phyloP scores from a whole-genome alignment of 495 filamentous ascomycete species.

The Lentithecium fluviatile region DNA sequence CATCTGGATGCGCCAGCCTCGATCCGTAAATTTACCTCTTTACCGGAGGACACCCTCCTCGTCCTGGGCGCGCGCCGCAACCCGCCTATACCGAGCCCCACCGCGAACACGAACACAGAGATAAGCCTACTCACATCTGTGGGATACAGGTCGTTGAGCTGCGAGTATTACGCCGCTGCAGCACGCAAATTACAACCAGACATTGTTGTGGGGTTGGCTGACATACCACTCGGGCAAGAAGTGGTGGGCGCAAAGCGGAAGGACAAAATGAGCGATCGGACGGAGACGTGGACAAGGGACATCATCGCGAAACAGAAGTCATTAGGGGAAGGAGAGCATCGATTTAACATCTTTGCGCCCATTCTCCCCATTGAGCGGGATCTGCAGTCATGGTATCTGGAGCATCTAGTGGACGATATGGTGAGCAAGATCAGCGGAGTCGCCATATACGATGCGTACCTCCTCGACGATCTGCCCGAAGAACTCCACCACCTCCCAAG shows the following conservation, averaged over 20 bases:
- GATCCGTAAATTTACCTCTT: conserved; percentile 70
- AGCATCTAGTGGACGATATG: conserved; percentile 59
- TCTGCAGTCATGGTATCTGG: conserved; percentile 73
- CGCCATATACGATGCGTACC: conserved; percentile 72
- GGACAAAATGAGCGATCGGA: conserved; percentile 82
- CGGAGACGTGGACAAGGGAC: conserved; percentile 67
- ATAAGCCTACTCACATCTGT: conserved; percentile 79
- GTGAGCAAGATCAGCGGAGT: conserved; percentile 65
- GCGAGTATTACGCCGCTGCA: conserved; percentile 64
- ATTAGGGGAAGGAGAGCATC: conserved; percentile 32
- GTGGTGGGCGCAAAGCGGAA: conserved; percentile 65
- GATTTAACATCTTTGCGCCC: conserved; percentile 65
- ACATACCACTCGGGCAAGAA: conserved; percentile 60
- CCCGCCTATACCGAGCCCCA: conserved; percentile 70
- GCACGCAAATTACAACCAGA: conserved; percentile 68
- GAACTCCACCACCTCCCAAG: conserved; percentile 62
- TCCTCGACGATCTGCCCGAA: conserved; percentile 64
- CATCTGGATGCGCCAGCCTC: conserved; percentile 41
- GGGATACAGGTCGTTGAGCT: conserved; percentile 70
- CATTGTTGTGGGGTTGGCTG: conserved; percentile 74
- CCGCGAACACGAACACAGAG: conserved; percentile 67
- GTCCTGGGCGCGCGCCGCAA: conserved; percentile 78
- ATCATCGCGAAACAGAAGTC: conserved; percentile 48
- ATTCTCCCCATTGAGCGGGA: conserved; percentile 72
- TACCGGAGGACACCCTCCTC: conserved; percentile 56